Conservation (phyloP, 345 rosid genomes). For the Salix arbutifolia region DNA sequence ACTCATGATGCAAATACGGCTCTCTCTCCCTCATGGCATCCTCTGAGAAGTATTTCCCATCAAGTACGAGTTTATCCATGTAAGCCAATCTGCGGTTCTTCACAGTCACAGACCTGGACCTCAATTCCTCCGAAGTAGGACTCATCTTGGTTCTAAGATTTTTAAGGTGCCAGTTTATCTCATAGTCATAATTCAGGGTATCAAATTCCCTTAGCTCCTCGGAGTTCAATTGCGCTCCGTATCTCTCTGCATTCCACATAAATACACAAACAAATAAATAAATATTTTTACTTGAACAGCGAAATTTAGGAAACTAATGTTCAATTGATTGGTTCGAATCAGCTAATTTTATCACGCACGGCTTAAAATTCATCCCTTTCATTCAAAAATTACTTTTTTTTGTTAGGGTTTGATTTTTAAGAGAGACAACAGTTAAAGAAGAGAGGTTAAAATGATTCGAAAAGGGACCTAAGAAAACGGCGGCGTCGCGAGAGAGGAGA, state of each 20-base stretch:
- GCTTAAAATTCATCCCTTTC: too few species aligned
- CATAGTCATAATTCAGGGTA: slow-evolving; percentile 56
- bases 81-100: slow-evolving; percentile 85
- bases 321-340: not conserved
- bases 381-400: too few species aligned
- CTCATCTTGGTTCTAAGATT: slow-evolving; percentile 58
- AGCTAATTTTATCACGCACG: not conserved
- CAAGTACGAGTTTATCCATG: slow-evolving; percentile 53
- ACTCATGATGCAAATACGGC: slow-evolving; percentile 93
- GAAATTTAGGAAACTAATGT: not conserved
- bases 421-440: too few species aligned
- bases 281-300: not conserved
- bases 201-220: slow-evolving; percentile 74
- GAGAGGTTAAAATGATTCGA: not conserved
- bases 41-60: slow-evolving; percentile 82
- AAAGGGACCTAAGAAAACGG: slow-evolving; percentile 69
- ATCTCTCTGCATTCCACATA: slow-evolving; percentile 47
- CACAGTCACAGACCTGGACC: slow-evolving; percentile 56
- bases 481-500: slow-evolving; percentile 80
- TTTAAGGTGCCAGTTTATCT: slow-evolving; percentile 77
- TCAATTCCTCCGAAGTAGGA: slow-evolving; percentile 65
- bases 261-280: not conserved
- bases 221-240: slow-evolving; percentile 54
- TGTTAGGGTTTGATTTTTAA: too few species aligned
- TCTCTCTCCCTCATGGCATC: slow-evolving; percentile 96